phyloP scores from a whole-genome alignment of 352 stramenopile species.

The Phytophthora rubi region DNA sequence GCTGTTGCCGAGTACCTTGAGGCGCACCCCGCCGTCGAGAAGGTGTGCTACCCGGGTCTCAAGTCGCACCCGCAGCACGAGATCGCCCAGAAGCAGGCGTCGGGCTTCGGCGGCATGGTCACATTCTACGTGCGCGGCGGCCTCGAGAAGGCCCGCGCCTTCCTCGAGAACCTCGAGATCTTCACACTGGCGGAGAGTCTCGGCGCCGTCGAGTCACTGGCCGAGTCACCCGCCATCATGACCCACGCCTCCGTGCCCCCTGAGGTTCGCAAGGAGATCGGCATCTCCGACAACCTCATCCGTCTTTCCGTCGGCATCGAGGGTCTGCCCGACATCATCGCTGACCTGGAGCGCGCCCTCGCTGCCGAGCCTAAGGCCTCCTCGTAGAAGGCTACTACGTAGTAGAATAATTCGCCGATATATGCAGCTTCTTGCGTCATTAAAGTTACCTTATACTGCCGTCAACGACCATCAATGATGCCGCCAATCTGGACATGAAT shows the following conservation, averaged over 20 bases:
- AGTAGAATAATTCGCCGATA: too few species aligned
- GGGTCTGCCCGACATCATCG: constrained; percentile 91
- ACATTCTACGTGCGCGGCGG: constrained; percentile 95
- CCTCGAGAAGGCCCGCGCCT: constrained; percentile 80
- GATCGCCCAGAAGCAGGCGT: constrained; percentile 83
- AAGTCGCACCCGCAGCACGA: constrained; percentile 89
- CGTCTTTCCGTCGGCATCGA: constrained; percentile 94
- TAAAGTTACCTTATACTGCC: too few species aligned
- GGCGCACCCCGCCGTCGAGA: constrained; percentile 87
- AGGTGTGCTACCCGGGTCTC: constrained; percentile 94
- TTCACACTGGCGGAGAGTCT: constrained; percentile 96
- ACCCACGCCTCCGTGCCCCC: constrained; percentile 93
- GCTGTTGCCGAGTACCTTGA: constrained; percentile 92
- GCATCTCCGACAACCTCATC: constrained; percentile 94
- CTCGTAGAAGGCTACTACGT: constrained; percentile 32
- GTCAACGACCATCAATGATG: too few species aligned
- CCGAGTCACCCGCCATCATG: constrained; percentile 95
- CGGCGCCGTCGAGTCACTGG: constrained; percentile 92
- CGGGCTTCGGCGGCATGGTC: constrained; percentile 85
- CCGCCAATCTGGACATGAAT: too few species aligned
- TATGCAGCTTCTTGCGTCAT: too few species aligned
- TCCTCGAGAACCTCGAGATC: constrained; percentile 94
- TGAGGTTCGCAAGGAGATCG: constrained; percentile 87
- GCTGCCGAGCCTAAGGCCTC: constrained; percentile 48
- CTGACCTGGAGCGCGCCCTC: constrained; percentile 85